Base-by-base conservation (phyloP, 2,329 filamentous ascomycete genomes). In the Aplosporella prunicola region DNA sequence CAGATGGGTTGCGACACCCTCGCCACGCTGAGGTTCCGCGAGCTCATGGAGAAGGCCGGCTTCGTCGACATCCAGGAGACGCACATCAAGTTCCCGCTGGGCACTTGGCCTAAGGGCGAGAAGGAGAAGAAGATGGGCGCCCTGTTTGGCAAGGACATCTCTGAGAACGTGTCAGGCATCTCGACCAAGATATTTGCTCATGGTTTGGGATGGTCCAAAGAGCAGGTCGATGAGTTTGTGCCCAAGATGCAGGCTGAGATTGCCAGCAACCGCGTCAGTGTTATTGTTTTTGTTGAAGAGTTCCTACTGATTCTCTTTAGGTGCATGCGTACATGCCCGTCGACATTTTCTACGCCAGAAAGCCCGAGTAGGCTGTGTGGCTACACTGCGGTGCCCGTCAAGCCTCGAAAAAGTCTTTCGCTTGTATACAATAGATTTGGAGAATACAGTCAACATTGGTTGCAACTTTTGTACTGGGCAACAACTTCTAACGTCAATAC, bases 41-140 rank as follows among this genome's bases (percentile, higher is more conserved):
- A 53, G 11, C 55, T 55, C 48, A 60, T 69, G 55, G 47, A 51
- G 6, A 52, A 60, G 10, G 54, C 59, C 4, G 66, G 66, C 9
- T 68, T 67, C 44, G 58, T 62, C 26, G 61, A 66, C 27, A 57
- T 69, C n/a, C 49, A 58, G 28, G 55, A 62, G 31, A 42, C 45
- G 23, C 32, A 43, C 15, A 43, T 43, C 22, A 46, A 45, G 29
- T 64, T 61, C 57, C 63, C 65, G 6, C 51, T 58, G 20, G 62
- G 60, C 26, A 43, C 54, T 2, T 72, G 68, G 68, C 58, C 66
- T 5, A 63, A 64, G 34, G 66, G 71, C 33, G 56, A 58, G 1
- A 63, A 62, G 36, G 62, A 68, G 58, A 72, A 69, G 47, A 62
- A 67, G 44, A 61, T 72, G 15, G 67, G 68, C 11, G 53, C 60